phyloP scores from a whole-genome alignment of 352 stramenopile genomes.

The Blastocystis sp. region DNA sequence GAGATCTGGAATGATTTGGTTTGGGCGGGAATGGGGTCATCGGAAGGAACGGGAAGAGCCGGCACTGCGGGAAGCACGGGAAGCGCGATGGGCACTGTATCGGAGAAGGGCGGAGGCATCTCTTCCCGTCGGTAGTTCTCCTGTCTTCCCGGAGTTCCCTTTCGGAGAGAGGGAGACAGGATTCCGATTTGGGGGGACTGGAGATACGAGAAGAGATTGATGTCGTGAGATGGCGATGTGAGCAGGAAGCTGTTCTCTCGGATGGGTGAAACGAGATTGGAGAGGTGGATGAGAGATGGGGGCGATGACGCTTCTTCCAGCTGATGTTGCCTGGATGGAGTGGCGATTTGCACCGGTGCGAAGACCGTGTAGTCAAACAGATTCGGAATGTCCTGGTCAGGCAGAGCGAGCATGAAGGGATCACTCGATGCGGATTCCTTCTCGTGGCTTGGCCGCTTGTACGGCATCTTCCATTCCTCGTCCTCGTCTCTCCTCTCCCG shows the following conservation, averaged over 20 bases:
- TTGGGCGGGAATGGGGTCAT: neutral
- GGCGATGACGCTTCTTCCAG: neutral
- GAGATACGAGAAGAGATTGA: neutral
- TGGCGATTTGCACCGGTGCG: neutral
- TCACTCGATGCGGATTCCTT: neutral
- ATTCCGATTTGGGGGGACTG: neutral
- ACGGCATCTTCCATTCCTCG: constrained; percentile 7
- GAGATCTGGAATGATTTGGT: neutral
- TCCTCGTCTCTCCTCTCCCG: neutral
- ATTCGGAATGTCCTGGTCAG: neutral
- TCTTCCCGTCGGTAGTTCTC: neutral
- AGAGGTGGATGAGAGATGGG: neutral
- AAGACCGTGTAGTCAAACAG: neutral
- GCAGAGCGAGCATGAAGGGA: neutral
- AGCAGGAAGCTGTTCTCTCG: neutral
- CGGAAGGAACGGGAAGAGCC: neutral
- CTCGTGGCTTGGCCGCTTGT: neutral
- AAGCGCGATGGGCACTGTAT: constrained; percentile 10
- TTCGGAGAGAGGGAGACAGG: neutral
- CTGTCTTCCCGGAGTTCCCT: neutral
- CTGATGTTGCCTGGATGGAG: neutral
- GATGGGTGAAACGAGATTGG: neutral
- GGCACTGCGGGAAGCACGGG: constrained; percentile 24
- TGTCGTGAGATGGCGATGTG: neutral
- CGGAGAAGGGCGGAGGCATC: neutral